Base-by-base conservation (phyloP, 306 rosid genomes). In the Vigna trinervia region DNA sequence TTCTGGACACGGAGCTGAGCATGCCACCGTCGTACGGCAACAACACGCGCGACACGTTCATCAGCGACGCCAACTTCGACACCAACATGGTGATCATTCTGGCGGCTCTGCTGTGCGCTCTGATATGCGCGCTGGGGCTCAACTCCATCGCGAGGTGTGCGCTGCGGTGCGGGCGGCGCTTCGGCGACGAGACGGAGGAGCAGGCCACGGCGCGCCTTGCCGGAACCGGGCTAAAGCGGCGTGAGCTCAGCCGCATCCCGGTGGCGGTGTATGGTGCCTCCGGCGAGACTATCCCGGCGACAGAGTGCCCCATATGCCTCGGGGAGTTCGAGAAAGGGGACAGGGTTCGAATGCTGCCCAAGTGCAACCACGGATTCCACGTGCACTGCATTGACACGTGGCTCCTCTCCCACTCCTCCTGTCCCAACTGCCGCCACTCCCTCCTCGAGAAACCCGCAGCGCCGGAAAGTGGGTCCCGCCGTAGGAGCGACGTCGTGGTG, bases 261-360 rank as follows among this genome's bases (percentile, higher is more conserved):
- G 86, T 92, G 73, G 86, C 81, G 12, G 92, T 90, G 12, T 92
- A 86, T 53, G 95, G 89, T 0, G 58, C 78, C 0, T 57, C 78
- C 15, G 91, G 86, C 2, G 78, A 32, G 51, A 45, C 80, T 7
- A 80, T 92, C 22, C 85, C 87, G 80, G 85, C 83, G 43, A 90
- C 96, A 12, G 97, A 92, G 77, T 94, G 98, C 75, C 88, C 97
- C 3, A 94, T 94, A 47, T 94, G 98, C 34, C 86, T 94, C 0
- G 91, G 92, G 4, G 97, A 92, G 71, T 94, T 90, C 48, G 89
- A 85, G 76, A 87, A 85, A 0, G 97, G 97, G 0, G 97, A 94
- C 56, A 90, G 62, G 48, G 80, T 94, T 2, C 78, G 96, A 47
- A 82, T 92, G 62, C 63, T 92, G 66, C 98, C 97, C 2, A 77